phyloP scores from a whole-genome alignment of 2,329 filamentous ascomycete genomes.

The Colletotrichum caudatum region DNA sequence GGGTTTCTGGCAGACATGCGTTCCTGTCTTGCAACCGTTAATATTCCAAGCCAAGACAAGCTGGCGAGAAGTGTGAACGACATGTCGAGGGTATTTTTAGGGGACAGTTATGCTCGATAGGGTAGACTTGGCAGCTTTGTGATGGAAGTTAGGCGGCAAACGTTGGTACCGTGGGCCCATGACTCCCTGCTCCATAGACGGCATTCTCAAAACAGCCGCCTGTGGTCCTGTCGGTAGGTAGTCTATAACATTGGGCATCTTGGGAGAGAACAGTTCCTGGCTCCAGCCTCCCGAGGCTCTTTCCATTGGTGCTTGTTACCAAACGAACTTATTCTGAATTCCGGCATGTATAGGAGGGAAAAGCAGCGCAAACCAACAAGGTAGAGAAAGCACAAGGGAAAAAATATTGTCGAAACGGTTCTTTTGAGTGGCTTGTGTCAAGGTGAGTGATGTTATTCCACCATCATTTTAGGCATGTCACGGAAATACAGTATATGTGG shows the following conservation, averaged over 20 bases:
- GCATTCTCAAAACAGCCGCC: neutral
- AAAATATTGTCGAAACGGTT: neutral
- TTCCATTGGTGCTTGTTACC: neutral
- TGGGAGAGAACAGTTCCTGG: neutral
- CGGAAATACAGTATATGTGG: neutral
- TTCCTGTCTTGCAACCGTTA: neutral
- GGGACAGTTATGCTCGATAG: neutral
- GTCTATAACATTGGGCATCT: neutral
- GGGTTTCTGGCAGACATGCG: neutral
- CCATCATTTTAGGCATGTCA: too few species aligned
- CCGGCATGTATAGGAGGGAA: too few species aligned
- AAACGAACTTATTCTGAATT: neutral
- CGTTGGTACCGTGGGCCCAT: neutral
- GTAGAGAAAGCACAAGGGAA: neutral
- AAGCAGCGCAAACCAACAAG: neutral
- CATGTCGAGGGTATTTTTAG: neutral
- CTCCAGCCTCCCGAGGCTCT: too few species aligned
- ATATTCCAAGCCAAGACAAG: neutral
- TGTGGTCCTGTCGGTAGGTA: too few species aligned
- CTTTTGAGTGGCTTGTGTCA: neutral
- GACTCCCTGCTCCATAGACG: neutral
- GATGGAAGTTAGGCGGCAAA: neutral
- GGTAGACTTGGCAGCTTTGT: neutral
- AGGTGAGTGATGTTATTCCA: neutral
- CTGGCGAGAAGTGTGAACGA: neutral